A percentile compares a stretch with the other conserved stretches of the same genome.
Evolutionary conservation across 345 rosid species (phyloP).

Genomic region (Murraya koenigii): DNA sequence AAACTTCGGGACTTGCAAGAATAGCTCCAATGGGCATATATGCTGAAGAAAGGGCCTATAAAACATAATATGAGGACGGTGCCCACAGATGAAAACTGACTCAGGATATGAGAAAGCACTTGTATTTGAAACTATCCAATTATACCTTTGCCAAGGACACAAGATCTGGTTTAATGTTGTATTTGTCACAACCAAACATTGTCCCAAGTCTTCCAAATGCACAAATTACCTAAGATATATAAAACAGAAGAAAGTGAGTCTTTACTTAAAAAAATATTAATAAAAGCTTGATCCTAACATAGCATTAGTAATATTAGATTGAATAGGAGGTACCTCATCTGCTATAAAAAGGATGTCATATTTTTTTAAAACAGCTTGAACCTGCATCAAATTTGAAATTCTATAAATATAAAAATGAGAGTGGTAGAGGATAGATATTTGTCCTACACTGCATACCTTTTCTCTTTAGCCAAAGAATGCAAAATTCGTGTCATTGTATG

Average conservation of each 20-base stretch:
- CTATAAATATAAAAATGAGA: neutral
- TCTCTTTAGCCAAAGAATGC: neutral
- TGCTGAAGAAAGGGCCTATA: slow-evolving; percentile 88
- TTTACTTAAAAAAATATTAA: neutral
- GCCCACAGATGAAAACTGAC: slow-evolving; percentile 5
- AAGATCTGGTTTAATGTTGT: slow-evolving; percentile 87
- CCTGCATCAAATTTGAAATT: slow-evolving; percentile 37
- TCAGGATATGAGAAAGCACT: neutral
- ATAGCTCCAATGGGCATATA: slow-evolving; percentile 96
- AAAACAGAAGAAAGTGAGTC: slow-evolving; percentile 14
- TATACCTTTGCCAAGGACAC: slow-evolving; percentile 87
- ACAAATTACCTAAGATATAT: slow-evolving; percentile 68
- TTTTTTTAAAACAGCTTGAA: slow-evolving; percentile 89
- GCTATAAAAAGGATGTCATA: slow-evolving; percentile 88
- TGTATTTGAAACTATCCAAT: neutral
- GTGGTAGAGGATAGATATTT: neutral
- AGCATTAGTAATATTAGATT: neutral
- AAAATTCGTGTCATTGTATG: neutral
- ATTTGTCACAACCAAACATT: slow-evolving; percentile 91
- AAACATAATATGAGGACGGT: slow-evolving; percentile 7
- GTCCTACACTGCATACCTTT: neutral
- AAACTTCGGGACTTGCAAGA: slow-evolving; percentile 74
- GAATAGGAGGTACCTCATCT: slow-evolving; percentile 63
- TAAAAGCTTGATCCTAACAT: slow-evolving; percentile 1
- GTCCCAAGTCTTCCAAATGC: slow-evolving; percentile 99